A percentile compares a stretch with the other conserved stretches of the same genome.
Evolutionary conservation across 2,329 filamentous ascomycete species (phyloP).

Genomic region (Dothistroma pini): DNA sequence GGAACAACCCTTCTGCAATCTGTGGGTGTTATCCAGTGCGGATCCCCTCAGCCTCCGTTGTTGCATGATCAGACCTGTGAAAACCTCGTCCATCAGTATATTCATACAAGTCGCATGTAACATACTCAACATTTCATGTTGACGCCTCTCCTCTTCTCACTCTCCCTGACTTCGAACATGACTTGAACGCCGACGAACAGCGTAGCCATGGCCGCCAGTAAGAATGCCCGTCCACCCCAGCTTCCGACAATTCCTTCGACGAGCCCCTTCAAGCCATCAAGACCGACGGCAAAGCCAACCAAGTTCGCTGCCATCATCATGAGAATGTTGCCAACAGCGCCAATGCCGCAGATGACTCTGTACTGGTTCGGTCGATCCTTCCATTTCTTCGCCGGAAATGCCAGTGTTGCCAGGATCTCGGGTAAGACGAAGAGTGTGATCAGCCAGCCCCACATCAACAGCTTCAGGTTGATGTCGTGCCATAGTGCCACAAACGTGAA

Average conservation of each 20-base stretch:
- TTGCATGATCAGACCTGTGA: not conserved
- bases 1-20: no score
- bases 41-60: not conserved
- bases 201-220: constrained; percentile 65
- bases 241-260: constrained; percentile 71
- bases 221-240: constrained; percentile 70
- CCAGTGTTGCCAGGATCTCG: constrained; percentile 66
- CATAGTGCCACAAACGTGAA: constrained; percentile 98
- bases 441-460: constrained; percentile 96
- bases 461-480: constrained; percentile 90
- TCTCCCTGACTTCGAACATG: constrained; percentile 94
- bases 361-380: constrained; percentile 66
- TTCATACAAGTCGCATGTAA: not conserved
- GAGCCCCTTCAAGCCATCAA: constrained; percentile 80
- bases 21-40: no score
- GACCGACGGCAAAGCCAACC: constrained; percentile 87
- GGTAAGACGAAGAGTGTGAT: constrained; percentile 91
- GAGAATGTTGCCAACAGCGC: constrained; percentile 76
- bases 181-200: constrained; percentile 84
- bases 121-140: constrained; percentile 67
- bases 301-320: constrained; percentile 97
- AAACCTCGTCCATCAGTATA: not conserved
- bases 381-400: constrained; percentile 75
- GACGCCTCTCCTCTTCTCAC: constrained; percentile 77
- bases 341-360: constrained; percentile 73